These are phyloP conservation scores for Ophiostoma himal-ulmi DNA, from an alignment of 2,329 filamentous ascomycete genomes.

Conservation along the genomic window DNA sequence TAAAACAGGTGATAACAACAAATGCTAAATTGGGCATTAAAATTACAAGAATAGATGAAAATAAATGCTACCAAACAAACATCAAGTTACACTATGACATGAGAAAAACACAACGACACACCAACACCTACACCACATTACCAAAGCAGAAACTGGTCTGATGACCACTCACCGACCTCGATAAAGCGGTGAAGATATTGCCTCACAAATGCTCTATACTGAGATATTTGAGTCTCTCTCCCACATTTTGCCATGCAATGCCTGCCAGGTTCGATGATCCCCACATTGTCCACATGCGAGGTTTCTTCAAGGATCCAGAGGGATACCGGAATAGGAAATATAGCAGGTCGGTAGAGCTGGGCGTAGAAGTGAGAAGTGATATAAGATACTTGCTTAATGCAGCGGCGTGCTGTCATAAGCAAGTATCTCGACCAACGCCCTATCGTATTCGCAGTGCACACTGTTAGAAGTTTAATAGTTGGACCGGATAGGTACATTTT, in stretches of 20 bases:
- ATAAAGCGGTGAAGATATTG: conserved; percentile 7
- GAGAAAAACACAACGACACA: too few relatives aligned
- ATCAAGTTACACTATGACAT: too few relatives aligned
- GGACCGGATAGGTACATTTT: background rate
- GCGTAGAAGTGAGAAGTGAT: background rate
- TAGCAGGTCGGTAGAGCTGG: background rate
- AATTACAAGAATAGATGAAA: too few relatives aligned
- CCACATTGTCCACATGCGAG: conserved; percentile 6
- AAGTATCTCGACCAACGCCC: background rate
- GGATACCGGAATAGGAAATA: conserved; percentile 1
- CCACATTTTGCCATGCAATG: background rate
- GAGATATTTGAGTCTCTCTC: background rate
- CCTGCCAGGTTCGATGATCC: background rate
- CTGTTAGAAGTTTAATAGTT: background rate
- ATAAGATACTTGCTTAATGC: background rate
- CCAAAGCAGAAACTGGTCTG: background rate
- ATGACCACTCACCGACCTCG: background rate
- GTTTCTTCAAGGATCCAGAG: background rate
- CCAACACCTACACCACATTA: background rate
- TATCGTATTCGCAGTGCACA: conserved; percentile 3
- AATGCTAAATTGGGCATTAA: too few relatives aligned
- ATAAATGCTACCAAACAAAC: too few relatives aligned
- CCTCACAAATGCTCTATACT: background rate
- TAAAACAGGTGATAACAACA: too few relatives aligned
- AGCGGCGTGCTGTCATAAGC: background rate